A percentile compares a stretch with the other conserved stretches of the same genome.
Evolutionary conservation across 2,329 filamentous ascomycete genomes (phyloP).

Genomic region (Geosmithia flava): DNA sequence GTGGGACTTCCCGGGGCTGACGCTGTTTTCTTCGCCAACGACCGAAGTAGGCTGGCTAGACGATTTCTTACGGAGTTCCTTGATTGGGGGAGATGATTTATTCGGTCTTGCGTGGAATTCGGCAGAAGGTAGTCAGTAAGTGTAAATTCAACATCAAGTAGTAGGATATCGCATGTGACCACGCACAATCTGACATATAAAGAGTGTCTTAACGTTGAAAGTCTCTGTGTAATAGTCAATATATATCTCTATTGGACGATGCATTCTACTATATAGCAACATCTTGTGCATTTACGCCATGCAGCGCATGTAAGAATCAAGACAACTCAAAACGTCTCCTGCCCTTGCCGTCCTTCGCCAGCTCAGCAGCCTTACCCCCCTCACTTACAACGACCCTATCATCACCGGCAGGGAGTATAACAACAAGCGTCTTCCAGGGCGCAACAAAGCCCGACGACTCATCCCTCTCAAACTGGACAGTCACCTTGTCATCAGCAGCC

Average conservation of each 20-base stretch:
- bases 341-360: conserved; percentile 10
- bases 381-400: conserved; percentile 6
- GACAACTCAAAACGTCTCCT: conserved; percentile 9
- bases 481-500: conserved; percentile 7
- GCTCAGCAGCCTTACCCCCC: conserved; percentile 2
- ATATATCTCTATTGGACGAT: too few species aligned
- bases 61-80: conserved; percentile 9
- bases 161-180: too few species aligned
- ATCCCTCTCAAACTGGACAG: conserved; percentile 14
- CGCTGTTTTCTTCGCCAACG: conserved; percentile 19
- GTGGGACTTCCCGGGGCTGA: conserved; percentile 43
- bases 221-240: too few species aligned
- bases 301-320: neutral
- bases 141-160: neutral
- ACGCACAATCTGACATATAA: too few species aligned
- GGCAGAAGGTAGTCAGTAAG: neutral
- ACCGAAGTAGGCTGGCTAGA: conserved; percentile 13
- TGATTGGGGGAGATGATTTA: conserved; percentile 10
- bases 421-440: conserved; percentile 17
- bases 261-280: too few species aligned
- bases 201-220: too few species aligned
- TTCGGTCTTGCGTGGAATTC: conserved; percentile 7
- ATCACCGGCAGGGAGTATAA: conserved; percentile 20
- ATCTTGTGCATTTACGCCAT: too few species aligned
- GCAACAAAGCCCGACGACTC: conserved; percentile 18